Conservation (phyloP, 2,329 filamentous ascomycete species). For the Aspergillus terreus region DNA sequence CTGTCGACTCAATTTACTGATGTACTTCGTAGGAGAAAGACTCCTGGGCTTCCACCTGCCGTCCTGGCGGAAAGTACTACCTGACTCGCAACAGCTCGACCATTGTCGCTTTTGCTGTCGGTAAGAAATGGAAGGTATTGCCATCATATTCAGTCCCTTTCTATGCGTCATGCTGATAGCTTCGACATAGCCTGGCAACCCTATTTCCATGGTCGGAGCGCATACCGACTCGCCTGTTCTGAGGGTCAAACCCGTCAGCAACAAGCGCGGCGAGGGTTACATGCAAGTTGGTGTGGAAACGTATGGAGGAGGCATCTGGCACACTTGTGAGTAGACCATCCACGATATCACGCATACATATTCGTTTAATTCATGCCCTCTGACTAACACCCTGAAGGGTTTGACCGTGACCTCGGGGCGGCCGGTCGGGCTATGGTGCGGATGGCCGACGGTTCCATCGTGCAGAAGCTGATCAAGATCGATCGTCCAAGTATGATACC, state of each 20-base stretch:
- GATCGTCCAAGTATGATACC: conserved; percentile 64
- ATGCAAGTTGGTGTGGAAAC: conserved; percentile 94
- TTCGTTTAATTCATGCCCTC: background rate
- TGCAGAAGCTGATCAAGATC: conserved; percentile 83
- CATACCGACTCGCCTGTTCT: conserved; percentile 94
- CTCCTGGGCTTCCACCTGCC: conserved; percentile 74
- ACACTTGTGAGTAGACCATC: conserved; percentile 60
- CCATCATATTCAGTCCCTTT: background rate
- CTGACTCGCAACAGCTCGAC: conserved; percentile 91
- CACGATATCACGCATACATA: background rate
- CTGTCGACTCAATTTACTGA: background rate
- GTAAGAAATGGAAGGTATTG: conserved; percentile 71
- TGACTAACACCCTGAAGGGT: conserved; percentile 52
- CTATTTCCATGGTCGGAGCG: conserved; percentile 87
- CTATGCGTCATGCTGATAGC: conserved; percentile 1
- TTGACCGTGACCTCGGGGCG: conserved; percentile 88
- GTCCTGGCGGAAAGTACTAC: conserved; percentile 91
- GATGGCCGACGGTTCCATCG: conserved; percentile 68
- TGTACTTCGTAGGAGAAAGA: conserved; percentile 65
- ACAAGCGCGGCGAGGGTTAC: conserved; percentile 80
- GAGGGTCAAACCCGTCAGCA: conserved; percentile 89
- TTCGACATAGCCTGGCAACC: conserved; percentile 66
- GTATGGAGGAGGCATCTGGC: conserved; percentile 95
- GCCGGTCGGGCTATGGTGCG: conserved; percentile 84
- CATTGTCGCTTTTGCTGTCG: conserved; percentile 88